These are phyloP conservation scores for Colletotrichum sp. DNA, from an alignment of 2,329 filamentous ascomycete species.

Conservation along the genomic window DNA sequence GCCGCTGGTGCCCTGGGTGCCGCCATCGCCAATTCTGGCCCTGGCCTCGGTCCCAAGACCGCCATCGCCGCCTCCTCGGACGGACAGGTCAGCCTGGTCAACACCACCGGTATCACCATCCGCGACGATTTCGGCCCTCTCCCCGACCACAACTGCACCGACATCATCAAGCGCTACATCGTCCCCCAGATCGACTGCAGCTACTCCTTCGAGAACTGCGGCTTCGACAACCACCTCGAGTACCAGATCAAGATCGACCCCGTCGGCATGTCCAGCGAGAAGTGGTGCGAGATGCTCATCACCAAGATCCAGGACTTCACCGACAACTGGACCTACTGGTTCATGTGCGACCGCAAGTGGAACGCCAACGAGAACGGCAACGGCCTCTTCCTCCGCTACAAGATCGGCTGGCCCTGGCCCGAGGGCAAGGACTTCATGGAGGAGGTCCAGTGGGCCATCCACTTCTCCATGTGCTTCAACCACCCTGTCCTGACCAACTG, in stretches of 20 bases:
- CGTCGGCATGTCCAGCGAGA: background rate
- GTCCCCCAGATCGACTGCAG: conserved; percentile 6
- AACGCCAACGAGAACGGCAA: background rate
- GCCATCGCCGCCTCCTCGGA: background rate
- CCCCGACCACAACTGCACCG: background rate
- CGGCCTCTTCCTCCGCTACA: background rate
- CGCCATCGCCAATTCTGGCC: background rate
- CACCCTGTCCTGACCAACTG: background rate
- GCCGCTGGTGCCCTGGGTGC: background rate
- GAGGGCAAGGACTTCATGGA: background rate
- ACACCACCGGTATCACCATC: background rate
- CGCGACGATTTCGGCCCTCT: background rate
- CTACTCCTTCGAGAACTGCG: conserved; percentile 11
- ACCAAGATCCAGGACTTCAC: background rate
- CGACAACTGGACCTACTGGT: background rate
- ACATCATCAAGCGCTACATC: background rate
- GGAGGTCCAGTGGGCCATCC: background rate
- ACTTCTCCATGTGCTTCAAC: background rate
- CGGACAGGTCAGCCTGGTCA: background rate
- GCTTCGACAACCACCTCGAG: conserved; percentile 2
- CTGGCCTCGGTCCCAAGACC: background rate
- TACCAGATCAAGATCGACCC: conserved; percentile 6
- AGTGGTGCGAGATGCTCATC: conserved; percentile 2
- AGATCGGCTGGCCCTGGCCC: background rate
- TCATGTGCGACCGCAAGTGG: background rate